Evolutionary conservation across 1,139 yeast genomes (phyloP).

Genomic region (Yamadazyma conglobata): DNA sequence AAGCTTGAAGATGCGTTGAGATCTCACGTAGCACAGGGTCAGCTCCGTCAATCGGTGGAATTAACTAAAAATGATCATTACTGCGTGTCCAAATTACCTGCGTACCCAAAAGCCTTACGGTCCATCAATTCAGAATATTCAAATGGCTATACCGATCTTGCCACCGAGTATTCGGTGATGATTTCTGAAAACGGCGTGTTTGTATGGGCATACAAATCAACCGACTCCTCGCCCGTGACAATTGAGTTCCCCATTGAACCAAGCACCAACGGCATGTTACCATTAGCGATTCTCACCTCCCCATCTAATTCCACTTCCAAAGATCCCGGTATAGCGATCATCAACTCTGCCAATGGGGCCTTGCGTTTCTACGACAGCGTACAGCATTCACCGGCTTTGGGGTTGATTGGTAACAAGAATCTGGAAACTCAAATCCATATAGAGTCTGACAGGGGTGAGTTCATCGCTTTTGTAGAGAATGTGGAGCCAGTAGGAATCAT

Average conservation of each 20-base stretch:
- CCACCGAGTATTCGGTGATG: constrained; percentile 53
- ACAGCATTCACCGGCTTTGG: constrained; percentile 65
- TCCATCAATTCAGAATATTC: constrained; percentile 18
- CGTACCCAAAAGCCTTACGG: constrained; percentile 22
- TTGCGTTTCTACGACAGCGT: constrained; percentile 65
- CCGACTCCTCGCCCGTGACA: constrained; percentile 57
- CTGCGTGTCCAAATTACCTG: constrained; percentile 59
- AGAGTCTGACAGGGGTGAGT: constrained; percentile 45
- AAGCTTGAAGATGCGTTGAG: constrained; percentile 1
- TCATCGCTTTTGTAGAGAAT: constrained; percentile 53
- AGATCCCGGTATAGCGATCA: constrained; percentile 69
- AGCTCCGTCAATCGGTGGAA: constrained; percentile 27
- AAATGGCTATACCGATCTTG: constrained; percentile 53
- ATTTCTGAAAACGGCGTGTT: constrained; percentile 49
- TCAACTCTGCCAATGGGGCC: constrained; percentile 54
- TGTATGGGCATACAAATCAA: constrained; percentile 69
- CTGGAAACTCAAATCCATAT: constrained; percentile 38
- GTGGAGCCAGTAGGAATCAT: constrained; percentile 76
- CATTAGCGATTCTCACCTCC: constrained; percentile 63
- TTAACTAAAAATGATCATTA: constrained; percentile 60
- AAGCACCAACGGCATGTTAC: constrained; percentile 17
- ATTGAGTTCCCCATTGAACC: constrained; percentile 40
- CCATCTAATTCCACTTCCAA: constrained; percentile 55
- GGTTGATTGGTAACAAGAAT: constrained; percentile 47
- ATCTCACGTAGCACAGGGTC: constrained; percentile 3